These are phyloP conservation scores for Hibiscus tridactylites DNA, from an alignment of 345 rosid genomes.

Conservation along the genomic window DNA sequence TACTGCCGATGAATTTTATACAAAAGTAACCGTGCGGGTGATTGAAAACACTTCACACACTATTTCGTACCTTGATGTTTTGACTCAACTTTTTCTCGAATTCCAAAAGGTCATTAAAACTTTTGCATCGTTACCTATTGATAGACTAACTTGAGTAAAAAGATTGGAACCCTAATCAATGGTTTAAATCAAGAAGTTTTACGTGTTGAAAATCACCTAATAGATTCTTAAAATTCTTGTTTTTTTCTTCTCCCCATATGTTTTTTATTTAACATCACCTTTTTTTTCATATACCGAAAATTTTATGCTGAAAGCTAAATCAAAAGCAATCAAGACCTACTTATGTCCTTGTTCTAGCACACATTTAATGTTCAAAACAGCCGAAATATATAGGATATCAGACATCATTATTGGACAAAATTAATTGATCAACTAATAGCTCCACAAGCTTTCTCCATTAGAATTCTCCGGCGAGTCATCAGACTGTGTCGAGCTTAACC, in stretches of 20 bases:
- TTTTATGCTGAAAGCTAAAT: too few species aligned
- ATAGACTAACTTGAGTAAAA: neutral
- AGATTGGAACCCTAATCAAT: neutral
- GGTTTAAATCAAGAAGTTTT: neutral
- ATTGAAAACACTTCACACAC: neutral
- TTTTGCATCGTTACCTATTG: neutral
- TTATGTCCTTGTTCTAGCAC: too few species aligned
- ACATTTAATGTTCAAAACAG: too few species aligned
- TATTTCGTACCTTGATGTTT: neutral
- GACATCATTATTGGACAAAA: constrained; percentile 7
- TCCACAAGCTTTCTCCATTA: constrained; percentile 62
- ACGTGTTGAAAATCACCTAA: neutral
- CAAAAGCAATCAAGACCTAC: too few species aligned
- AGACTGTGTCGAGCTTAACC: constrained; percentile 39
- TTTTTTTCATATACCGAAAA: neutral
- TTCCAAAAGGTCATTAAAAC: neutral
- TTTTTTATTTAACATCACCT: neutral
- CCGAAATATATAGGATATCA: neutral
- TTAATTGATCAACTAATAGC: constrained; percentile 23
- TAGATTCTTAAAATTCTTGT: neutral
- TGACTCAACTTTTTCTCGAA: constrained; percentile 10
- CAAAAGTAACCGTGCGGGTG: neutral
- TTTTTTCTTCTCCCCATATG: neutral
- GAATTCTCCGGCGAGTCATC: constrained; percentile 57
- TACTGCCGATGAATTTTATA: neutral